These are phyloP conservation scores for Fusarium albosuccineum DNA, from an alignment of 2,329 filamentous ascomycete genomes.

Conservation along the genomic window DNA sequence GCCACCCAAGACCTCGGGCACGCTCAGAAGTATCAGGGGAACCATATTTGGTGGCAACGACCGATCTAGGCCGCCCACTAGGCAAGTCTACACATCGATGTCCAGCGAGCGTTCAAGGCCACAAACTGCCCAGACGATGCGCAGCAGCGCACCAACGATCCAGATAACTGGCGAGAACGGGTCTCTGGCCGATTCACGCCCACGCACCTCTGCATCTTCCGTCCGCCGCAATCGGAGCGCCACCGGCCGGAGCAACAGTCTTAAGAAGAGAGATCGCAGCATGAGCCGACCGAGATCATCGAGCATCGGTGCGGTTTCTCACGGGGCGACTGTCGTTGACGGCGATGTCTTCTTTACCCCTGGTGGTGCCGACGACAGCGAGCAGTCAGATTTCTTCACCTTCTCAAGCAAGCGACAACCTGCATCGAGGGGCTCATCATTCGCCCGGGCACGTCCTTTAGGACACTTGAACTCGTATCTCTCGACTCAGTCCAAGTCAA, in stretches of 20 bases:
- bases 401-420: constrained; percentile 57
- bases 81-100: constrained; percentile 53
- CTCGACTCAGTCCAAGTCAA: constrained; percentile 56
- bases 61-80: constrained; percentile 59
- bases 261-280: constrained; percentile 67
- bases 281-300: constrained; percentile 60
- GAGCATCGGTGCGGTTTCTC: constrained; percentile 57
- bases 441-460: constrained; percentile 58
- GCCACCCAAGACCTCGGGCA: constrained; percentile 79
- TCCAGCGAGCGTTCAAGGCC: constrained; percentile 54
- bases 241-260: constrained; percentile 63
- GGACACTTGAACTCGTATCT: constrained; percentile 61
- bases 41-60: constrained; percentile 81
- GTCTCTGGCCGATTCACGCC: constrained; percentile 51
- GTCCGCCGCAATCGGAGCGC: constrained; percentile 58
- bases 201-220: constrained; percentile 50
- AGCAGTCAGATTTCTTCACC: constrained; percentile 61
- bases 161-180: constrained; percentile 79
- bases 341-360: constrained; percentile 66
- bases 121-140: constrained; percentile 59
- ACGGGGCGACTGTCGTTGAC: constrained; percentile 60
- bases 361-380: constrained; percentile 52
- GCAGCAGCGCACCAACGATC: constrained; percentile 73
- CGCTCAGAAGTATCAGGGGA: constrained; percentile 75
- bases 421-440: constrained; percentile 55